Evolutionary conservation across 257 asterid genomes (phyloP).

Genomic region (Capsicum pubescens): DNA sequence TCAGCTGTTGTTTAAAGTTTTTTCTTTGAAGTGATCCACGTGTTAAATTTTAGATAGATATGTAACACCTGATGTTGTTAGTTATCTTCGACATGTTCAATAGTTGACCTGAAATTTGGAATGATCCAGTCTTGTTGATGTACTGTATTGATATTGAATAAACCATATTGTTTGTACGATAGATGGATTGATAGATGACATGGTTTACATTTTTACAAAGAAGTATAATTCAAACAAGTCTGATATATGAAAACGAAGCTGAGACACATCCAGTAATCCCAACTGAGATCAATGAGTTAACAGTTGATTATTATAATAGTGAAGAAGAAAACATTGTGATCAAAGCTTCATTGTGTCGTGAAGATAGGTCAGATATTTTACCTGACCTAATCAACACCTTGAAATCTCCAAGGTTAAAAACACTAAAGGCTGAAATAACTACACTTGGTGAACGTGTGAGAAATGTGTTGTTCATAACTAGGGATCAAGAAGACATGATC

Average conservation of each 20-base stretch:
- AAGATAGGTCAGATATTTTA: constrained; percentile 79
- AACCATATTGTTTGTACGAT: too few relatives aligned
- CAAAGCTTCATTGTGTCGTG: constrained; percentile 83
- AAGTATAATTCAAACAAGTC: too few relatives aligned
- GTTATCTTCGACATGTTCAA: too few relatives aligned
- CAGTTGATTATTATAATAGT: constrained; percentile 54
- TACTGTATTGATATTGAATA: too few relatives aligned
- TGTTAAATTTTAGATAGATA: too few relatives aligned
- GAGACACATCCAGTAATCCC: constrained; percentile 60
- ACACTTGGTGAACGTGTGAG: constrained; percentile 78
- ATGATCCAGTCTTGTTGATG: too few relatives aligned
- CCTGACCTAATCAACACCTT: constrained; percentile 78
- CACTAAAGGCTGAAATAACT: constrained; percentile 77
- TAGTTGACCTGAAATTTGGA: too few relatives aligned
- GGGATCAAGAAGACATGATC: constrained; percentile 39
- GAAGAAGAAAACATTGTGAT: constrained; percentile 61
- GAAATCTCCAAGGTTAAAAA: constrained; percentile 60
- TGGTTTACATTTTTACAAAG: too few relatives aligned
- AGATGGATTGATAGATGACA: too few relatives aligned
- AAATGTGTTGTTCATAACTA: constrained; percentile 72
- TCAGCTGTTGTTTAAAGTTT: too few relatives aligned
- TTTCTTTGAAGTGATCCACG: too few relatives aligned
- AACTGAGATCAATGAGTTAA: constrained; percentile 70
- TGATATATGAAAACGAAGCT: neutral
- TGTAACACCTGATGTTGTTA: too few relatives aligned